These are phyloP conservation scores for Erysimum cheiranthoides DNA, from an alignment of 345 rosid genomes.

Conservation along the genomic window DNA sequence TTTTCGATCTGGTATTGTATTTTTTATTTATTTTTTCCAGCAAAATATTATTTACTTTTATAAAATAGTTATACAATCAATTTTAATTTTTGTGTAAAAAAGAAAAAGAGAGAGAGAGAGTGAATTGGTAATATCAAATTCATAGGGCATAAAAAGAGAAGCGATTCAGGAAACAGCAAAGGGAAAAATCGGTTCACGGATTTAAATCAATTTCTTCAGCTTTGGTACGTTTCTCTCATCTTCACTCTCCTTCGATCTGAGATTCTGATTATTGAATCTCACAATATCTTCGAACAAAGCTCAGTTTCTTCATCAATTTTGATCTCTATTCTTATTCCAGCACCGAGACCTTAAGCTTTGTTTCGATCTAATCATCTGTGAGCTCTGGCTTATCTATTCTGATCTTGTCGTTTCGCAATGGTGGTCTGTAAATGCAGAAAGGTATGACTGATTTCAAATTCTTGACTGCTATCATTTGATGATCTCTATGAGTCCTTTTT, in stretches of 20 bases:
- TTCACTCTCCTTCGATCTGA: background rate
- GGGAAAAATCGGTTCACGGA: background rate
- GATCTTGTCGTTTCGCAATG: constrained; percentile 51
- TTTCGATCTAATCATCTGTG: constrained; percentile 23
- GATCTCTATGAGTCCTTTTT: background rate
- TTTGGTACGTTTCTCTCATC: constrained; percentile 37
- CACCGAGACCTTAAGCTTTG: constrained; percentile 4
- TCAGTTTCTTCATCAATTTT: background rate
- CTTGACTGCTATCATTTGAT: background rate
- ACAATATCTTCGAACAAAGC: background rate
- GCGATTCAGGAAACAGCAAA: constrained; percentile 3
- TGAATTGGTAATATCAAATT: background rate
- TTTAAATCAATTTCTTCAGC: constrained; percentile 3
- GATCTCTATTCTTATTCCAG: constrained; percentile 20
- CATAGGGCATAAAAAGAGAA: constrained; percentile 9
- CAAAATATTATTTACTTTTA: too few species aligned
- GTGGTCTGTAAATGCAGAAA: constrained; percentile 96
- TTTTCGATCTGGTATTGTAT: too few species aligned
- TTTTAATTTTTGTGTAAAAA: too few species aligned
- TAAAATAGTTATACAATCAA: too few species aligned
- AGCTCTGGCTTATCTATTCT: constrained; percentile 34
- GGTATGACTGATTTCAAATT: constrained; percentile 47
- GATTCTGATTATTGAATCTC: background rate
- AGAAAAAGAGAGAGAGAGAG: background rate
- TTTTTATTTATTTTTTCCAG: too few species aligned